These are phyloP conservation scores for Quercus suber DNA, from an alignment of 306 rosid genomes.

Conservation along the genomic window DNA sequence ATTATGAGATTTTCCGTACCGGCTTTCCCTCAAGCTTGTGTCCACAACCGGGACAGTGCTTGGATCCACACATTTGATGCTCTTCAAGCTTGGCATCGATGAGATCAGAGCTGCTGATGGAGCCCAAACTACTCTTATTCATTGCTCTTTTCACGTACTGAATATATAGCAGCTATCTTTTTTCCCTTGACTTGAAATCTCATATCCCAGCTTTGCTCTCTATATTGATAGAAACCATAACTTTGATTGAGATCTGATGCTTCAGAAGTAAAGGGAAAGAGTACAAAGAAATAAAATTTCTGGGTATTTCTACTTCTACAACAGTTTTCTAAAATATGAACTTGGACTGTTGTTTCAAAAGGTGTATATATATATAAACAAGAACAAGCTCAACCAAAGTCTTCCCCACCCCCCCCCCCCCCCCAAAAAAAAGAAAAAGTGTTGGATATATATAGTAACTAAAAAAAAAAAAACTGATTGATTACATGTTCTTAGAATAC, in stretches of 20 bases:
- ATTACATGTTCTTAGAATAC: background rate
- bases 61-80: slow-evolving; percentile 95
- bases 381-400: slow-evolving; percentile 17
- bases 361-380: background rate
- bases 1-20: slow-evolving; percentile 43
- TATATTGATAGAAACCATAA: slow-evolving; percentile 15
- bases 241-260: slow-evolving; percentile 7
- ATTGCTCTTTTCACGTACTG: slow-evolving; percentile 11
- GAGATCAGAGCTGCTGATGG: slow-evolving; percentile 74
- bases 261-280: background rate
- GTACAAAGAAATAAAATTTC: slow-evolving; percentile 2
- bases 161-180: no score
- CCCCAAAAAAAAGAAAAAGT: background rate
- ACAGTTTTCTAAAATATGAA: slow-evolving; percentile 7
- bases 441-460: background rate
- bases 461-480: background rate
- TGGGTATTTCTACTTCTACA: slow-evolving; percentile 4
- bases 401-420: background rate
- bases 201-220: slow-evolving; percentile 35
- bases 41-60: slow-evolving; percentile 95
- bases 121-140: slow-evolving; percentile 52
- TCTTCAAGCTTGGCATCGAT: slow-evolving; percentile 96
- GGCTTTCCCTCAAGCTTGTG: slow-evolving; percentile 83
- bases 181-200: background rate
- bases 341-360: slow-evolving; percentile 10